Percentiles rank a stretch among this genome's conserved stretches.
Evolutionary conservation across 129 eudicot genomes (phyloP).

Genomic region (Flaveria linearis): DNA sequence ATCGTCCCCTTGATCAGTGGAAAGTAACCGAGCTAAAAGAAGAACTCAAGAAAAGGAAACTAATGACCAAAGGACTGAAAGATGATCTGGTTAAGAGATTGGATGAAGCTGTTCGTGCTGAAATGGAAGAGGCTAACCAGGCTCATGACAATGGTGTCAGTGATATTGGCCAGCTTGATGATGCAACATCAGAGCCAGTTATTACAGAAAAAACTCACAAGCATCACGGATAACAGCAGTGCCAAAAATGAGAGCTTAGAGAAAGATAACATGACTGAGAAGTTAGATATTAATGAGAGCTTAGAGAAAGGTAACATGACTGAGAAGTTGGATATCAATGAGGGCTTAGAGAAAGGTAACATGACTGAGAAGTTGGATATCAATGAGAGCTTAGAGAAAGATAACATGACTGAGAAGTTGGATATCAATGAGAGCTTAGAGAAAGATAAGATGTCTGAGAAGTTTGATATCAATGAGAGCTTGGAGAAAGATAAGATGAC

Average conservation of each 20-base stretch:
- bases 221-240: neutral
- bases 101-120: conserved; percentile 64
- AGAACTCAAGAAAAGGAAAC: conserved; percentile 73
- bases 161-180: conserved; percentile 30
- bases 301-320: conserved; percentile 16
- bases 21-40: conserved; percentile 88
- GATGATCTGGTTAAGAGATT: conserved; percentile 75
- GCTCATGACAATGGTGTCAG: conserved; percentile 35
- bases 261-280: conserved; percentile 14
- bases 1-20: conserved; percentile 81
- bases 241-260: conserved; percentile 21
- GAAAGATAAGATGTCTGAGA: too few species aligned
- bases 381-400: conserved; percentile 19
- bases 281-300: conserved; percentile 25
- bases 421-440: neutral
- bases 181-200: conserved; percentile 14
- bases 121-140: conserved; percentile 34
- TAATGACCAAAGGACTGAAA: conserved; percentile 66
- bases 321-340: conserved; percentile 22
- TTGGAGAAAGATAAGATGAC: conserved; percentile 15
- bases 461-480: conserved; percentile 1
- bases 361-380: conserved; percentile 26
- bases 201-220: conserved; percentile 27
- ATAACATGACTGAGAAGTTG: conserved; percentile 18
- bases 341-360: conserved; percentile 18